Evolutionary conservation across 208 protist genomes (phyloP).

Genomic region (Acanthamoeba healyi): DNA sequence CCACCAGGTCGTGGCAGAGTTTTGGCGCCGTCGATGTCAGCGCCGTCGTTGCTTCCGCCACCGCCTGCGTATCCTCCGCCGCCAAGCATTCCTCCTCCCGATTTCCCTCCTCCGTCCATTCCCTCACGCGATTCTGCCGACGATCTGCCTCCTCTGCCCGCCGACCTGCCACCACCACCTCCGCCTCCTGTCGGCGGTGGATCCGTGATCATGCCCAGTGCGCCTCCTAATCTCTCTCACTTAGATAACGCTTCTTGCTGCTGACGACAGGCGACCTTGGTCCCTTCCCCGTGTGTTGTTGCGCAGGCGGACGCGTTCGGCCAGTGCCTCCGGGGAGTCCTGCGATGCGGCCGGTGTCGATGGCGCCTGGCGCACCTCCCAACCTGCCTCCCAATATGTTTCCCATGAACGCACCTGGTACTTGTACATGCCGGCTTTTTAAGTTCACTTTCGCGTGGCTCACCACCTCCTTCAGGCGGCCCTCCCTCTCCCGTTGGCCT

Average conservation of each 20-base stretch:
- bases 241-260: too few relatives aligned
- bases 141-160: neutral
- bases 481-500: neutral
- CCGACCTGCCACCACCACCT: conserved; percentile 35
- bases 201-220: conserved; percentile 32
- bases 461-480: neutral
- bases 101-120: neutral
- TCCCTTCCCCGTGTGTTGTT: too few relatives aligned
- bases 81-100: neutral
- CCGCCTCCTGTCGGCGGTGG: neutral
- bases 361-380: neutral
- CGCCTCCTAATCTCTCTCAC: neutral
- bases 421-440: neutral
- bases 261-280: too few relatives aligned
- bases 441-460: neutral
- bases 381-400: neutral
- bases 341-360: neutral
- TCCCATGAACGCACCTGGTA: neutral
- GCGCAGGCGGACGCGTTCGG: neutral
- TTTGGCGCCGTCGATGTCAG: neutral
- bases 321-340: neutral
- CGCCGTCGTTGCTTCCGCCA: neutral
- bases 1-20: neutral
- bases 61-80: neutral
- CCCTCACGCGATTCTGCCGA: conserved; percentile 1